A percentile compares a stretch with the other conserved stretches of the same genome.
These are phyloP conservation scores for Chaetoceros tenuissimus DNA, from an alignment of 108 stramenopile genomes.

Conservation along the genomic window DNA sequence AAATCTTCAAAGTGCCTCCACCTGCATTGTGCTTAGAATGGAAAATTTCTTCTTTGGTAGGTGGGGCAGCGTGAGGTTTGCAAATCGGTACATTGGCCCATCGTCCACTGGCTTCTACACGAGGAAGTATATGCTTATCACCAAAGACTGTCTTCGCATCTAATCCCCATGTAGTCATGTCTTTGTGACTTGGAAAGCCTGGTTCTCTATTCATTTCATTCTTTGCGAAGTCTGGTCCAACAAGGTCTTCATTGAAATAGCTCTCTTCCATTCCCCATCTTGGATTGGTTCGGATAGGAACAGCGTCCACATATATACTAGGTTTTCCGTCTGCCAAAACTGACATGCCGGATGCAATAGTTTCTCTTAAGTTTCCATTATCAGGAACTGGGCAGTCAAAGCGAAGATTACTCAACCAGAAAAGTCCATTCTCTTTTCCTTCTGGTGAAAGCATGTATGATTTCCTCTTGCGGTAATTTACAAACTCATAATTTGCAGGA, in stretches of 20 bases:
- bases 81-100: slow-evolving; percentile 76
- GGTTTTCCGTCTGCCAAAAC: slow-evolving; percentile 6
- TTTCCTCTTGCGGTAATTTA: slow-evolving; percentile 49
- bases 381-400: slow-evolving; percentile 69
- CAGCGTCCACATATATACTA: slow-evolving; percentile 48
- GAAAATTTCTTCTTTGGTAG: slow-evolving; percentile 1
- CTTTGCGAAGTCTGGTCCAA: slow-evolving; percentile 10
- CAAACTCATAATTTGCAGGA: slow-evolving; percentile 64
- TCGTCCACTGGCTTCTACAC: slow-evolving; percentile 58
- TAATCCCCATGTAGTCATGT: slow-evolving; percentile 21
- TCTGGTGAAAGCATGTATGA: slow-evolving; percentile 32
- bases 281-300: slow-evolving; percentile 62
- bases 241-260: slow-evolving; percentile 30
- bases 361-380: slow-evolving; percentile 10
- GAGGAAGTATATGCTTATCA: slow-evolving; percentile 37
- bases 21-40: too few species aligned
- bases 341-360: slow-evolving; percentile 1
- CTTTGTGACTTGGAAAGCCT: neutral
- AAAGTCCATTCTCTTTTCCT: slow-evolving; percentile 44
- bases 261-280: slow-evolving; percentile 34
- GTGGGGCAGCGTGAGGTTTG: slow-evolving; percentile 14
- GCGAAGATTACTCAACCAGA: slow-evolving; percentile 38
- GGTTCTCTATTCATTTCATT: slow-evolving; percentile 2
- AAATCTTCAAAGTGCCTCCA: slow-evolving; percentile 26
- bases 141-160: slow-evolving; percentile 46